phyloP scores from a whole-genome alignment of 2,329 filamentous ascomycete genomes.

The Fusarium illudens region DNA sequence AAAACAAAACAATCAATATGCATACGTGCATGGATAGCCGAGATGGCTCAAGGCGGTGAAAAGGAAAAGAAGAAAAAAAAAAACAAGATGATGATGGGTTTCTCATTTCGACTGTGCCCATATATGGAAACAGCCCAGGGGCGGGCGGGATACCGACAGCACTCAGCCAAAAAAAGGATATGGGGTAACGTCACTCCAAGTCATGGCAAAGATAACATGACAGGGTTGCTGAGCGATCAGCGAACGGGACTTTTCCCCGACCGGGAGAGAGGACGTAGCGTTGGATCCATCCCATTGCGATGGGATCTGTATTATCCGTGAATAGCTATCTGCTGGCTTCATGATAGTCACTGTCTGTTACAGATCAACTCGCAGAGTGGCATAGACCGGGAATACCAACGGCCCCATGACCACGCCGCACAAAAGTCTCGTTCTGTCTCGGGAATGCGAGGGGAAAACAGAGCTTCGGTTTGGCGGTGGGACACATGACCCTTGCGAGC shows the following conservation, averaged over 20 bases:
- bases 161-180: conserved; percentile 20
- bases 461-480: not conserved
- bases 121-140: conserved; percentile 30
- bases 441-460: conserved; percentile 26
- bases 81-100: not conserved
- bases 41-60: conserved; percentile 26
- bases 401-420: not conserved
- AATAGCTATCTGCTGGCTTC: too few relatives aligned
- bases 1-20: not conserved
- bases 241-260: conserved; percentile 7
- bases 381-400: conserved; percentile 6
- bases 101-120: conserved; percentile 31
- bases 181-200: conserved; percentile 35
- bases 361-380: too few relatives aligned
- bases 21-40: not conserved
- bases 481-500: conserved; percentile 28
- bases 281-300: not conserved
- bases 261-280: not conserved
- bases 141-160: conserved; percentile 22
- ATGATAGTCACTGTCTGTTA: too few relatives aligned
- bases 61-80: not conserved
- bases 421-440: conserved; percentile 22
- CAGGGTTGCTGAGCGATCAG: conserved; percentile 10
- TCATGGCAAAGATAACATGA: conserved; percentile 19
- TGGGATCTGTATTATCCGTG: not conserved